Conservation (phyloP, 495 filamentous ascomycete species). For the Penicillium coprophilum region DNA sequence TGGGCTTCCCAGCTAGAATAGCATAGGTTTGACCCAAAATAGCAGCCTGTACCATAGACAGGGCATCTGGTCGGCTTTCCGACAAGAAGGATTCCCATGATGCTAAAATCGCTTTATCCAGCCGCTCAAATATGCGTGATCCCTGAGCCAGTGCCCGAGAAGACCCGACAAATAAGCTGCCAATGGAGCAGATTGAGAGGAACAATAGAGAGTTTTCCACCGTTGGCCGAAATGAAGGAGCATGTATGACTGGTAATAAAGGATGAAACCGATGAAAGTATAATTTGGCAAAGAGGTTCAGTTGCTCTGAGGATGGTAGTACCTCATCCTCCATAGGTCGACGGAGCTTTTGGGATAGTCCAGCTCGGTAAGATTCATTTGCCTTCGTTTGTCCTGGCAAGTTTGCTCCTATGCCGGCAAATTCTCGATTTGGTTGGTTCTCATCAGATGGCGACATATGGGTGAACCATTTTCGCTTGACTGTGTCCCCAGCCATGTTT, state of each 20-base stretch:
- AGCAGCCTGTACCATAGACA: conserved; percentile 40
- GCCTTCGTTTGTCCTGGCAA: conserved; percentile 21
- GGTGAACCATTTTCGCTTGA: conserved; percentile 25
- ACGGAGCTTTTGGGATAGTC: conserved; percentile 27
- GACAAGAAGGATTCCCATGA: conserved; percentile 31
- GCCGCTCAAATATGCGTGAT: conserved; percentile 29
- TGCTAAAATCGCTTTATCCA: conserved; percentile 39
- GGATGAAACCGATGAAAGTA: conserved; percentile 35
- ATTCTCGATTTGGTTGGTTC: conserved; percentile 1
- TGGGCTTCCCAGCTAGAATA: conserved; percentile 35
- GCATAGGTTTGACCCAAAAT: conserved; percentile 42
- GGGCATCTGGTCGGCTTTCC: conserved; percentile 26
- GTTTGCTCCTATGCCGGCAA: not conserved
- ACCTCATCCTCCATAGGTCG: conserved; percentile 28
- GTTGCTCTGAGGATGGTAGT: conserved; percentile 24
- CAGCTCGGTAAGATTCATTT: conserved; percentile 28
- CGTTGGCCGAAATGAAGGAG: conserved; percentile 29
- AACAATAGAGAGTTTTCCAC: conserved; percentile 33
- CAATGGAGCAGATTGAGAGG: conserved; percentile 36
- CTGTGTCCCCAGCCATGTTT: conserved; percentile 6
- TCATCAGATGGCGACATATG: conserved; percentile 13
- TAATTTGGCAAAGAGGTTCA: conserved; percentile 33
- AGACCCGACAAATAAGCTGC: conserved; percentile 36
- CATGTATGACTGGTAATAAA: conserved; percentile 33
- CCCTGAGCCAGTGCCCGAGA: conserved; percentile 29